Percentiles rank a stretch among this genome's conserved stretches.
Evolutionary conservation across 805 yeast species (phyloP).

Genomic region (Yamadazyma sp.): DNA sequence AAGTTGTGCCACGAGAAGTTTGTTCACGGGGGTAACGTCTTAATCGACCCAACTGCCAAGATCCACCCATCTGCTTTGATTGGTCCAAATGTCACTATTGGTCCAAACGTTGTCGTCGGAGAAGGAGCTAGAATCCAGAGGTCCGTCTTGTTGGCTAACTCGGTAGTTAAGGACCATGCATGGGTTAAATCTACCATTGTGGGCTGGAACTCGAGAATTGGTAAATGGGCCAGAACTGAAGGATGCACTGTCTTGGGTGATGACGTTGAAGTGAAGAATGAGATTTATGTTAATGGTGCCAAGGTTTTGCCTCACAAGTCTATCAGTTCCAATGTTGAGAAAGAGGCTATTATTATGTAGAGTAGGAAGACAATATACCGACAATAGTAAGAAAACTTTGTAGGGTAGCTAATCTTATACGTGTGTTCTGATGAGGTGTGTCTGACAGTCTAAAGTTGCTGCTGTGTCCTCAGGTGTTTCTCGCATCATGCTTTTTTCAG

Average conservation of each 20-base stretch:
- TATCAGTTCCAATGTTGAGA: conserved; percentile 93
- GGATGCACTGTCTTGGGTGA: conserved; percentile 98
- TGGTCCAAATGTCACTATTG: conserved; percentile 97
- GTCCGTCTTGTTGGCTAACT: conserved; percentile 88
- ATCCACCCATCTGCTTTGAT: conserved; percentile 90
- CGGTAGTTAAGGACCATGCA: conserved; percentile 94
- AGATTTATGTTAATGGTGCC: conserved; percentile 98
- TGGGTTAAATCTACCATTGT: conserved; percentile 97
- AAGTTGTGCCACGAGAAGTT: conserved; percentile 65
- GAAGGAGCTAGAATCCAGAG: conserved; percentile 98
- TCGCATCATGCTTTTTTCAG: too few relatives aligned
- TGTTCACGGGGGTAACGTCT: conserved; percentile 80
- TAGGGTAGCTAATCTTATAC: too few relatives aligned
- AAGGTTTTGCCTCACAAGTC: conserved; percentile 98
- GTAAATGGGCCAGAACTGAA: conserved; percentile 98
- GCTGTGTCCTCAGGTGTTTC: too few relatives aligned
- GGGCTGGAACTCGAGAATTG: conserved; percentile 98
- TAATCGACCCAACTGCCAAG: conserved; percentile 93
- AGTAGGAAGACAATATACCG: background rate
- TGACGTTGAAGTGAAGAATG: conserved; percentile 97
- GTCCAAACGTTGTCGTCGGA: conserved; percentile 94
- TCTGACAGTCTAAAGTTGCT: too few relatives aligned
- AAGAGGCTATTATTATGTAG: conserved; percentile 97
- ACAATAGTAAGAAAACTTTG: too few relatives aligned
- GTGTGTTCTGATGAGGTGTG: too few relatives aligned